Base-by-base conservation (phyloP, 1,284 basidiomycete genomes). In the Butyriboletus appendiculatus region DNA sequence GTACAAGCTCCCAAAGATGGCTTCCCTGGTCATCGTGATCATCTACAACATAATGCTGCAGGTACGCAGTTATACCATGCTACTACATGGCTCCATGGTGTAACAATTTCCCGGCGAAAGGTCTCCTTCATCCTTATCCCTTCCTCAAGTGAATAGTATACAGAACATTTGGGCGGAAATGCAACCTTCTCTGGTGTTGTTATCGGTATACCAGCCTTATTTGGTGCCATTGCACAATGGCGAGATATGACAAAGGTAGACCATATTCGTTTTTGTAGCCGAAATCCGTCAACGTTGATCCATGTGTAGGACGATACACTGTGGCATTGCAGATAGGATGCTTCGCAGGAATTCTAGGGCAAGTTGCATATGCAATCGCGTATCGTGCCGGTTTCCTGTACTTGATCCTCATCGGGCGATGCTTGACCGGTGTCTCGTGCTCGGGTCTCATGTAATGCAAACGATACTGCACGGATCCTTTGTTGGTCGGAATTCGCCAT, bases 141-240 rank as follows among this genome's bases (percentile, higher is more conserved):
- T 1, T 85, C 87, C 0, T 81, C 85, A 1, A 82, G 79, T 62
- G 73, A 75, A 47, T 88, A n/a, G n/a, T n/a, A 88, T 62, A 81
- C 84, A 0, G 74, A 81, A 55, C 75, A 81, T 60, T 71, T 89
- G 4, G 86, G 86, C 32, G 87, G 86, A 16, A 78, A 73, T 12
- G 74, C 84, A 14, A 85, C 82, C 0, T 88, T 89, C 62, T 82
- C 85, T 34, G 87, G 87, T 57, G 63, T 89, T 10, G 77, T 82
- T 18, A 86, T 88, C 54, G 87, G 87, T 61, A 86, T 89, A 50
- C 79, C 78, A 3, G 72, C 73, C 15, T 63, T 75, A 12, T 67
- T 71, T 26, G 50, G 60, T 37, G 69, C 57, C 0, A 56, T 89
- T 3, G 70, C 75, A 0, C 73, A 0, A 69, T 88, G 50, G 77